These are phyloP conservation scores for Metschnikowia proteae DNA, from an alignment of 805 yeast species.

Conservation along the genomic window DNA sequence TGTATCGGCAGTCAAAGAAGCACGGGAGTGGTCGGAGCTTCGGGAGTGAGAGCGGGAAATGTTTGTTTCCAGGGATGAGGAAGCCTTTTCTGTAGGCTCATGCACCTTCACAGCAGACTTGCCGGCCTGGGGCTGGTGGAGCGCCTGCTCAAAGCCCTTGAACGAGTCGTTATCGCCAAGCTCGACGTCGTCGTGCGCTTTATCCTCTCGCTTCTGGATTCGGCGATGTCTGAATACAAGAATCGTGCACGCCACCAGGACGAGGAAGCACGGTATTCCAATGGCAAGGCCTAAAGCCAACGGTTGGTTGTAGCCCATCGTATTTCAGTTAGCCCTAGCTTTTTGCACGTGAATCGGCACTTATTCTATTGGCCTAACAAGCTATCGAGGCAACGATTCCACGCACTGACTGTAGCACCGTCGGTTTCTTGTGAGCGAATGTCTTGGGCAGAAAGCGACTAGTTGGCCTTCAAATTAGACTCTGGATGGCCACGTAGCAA, in stretches of 20 bases:
- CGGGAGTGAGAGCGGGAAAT: background rate
- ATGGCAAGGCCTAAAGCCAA: constrained; percentile 42
- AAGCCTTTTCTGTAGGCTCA: constrained; percentile 4
- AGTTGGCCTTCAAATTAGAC: background rate
- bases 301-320: constrained; percentile 16
- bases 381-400: background rate
- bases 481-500: background rate
- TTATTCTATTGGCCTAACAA: no score
- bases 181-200: constrained; percentile 29
- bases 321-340: background rate
- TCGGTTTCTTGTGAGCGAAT: background rate
- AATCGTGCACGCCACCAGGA: constrained; percentile 21
- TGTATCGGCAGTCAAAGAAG: background rate
- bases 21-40: background rate
- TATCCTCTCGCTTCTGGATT: constrained; percentile 32
- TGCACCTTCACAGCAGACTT: constrained; percentile 4
- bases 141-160: constrained; percentile 34
- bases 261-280: constrained; percentile 36
- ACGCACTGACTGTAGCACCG: background rate
- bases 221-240: constrained; percentile 32
- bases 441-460: background rate
- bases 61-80: background rate
- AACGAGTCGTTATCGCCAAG: constrained; percentile 35
- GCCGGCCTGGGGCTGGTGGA: constrained; percentile 25
- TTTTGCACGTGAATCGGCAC: no score